A percentile compares a stretch with the other conserved stretches of the same genome.
Conservation (phyloP, 2,329 filamentous ascomycete genomes). For the Pezicula radicicola region DNA sequence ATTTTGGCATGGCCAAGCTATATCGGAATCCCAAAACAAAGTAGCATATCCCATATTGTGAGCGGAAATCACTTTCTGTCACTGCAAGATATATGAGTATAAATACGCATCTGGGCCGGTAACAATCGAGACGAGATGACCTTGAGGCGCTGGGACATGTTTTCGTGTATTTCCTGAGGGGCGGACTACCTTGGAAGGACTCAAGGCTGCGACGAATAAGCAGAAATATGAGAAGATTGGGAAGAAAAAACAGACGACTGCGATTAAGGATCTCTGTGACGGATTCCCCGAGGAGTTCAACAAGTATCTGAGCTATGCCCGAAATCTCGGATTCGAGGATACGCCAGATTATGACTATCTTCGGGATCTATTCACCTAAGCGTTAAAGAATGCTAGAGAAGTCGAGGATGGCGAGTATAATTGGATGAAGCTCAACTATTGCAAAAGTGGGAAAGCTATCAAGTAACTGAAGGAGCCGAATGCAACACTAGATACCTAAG, state of each 20-base stretch:
- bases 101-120: conserved; percentile 95
- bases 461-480: no score
- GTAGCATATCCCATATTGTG: conserved; percentile 96
- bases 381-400: conserved; percentile 89
- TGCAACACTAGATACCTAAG: no score
- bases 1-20: conserved; percentile 99
- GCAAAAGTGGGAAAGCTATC: conserved; percentile 86
- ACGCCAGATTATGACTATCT: conserved; percentile 98
- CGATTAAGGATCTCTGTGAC: conserved; percentile 94
- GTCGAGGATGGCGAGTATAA: conserved; percentile 98
- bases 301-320: conserved; percentile 95
- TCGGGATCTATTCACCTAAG: conserved; percentile 92
- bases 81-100: conserved; percentile 99
- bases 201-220: conserved; percentile 76
- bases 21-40: conserved; percentile 99
- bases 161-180: conserved; percentile 73
- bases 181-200: conserved; percentile 68
- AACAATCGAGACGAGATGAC: conserved; percentile 94
- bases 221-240: conserved; percentile 99
- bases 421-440: conserved; percentile 96
- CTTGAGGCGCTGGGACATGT: conserved; percentile 81
- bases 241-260: conserved; percentile 98
- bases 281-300: conserved; percentile 96
- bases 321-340: conserved; percentile 97
- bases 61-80: conserved; percentile 93